Base-by-base conservation (phyloP, 192 early-diverging fungal species). In the Lunasporangiospora selenospora region DNA sequence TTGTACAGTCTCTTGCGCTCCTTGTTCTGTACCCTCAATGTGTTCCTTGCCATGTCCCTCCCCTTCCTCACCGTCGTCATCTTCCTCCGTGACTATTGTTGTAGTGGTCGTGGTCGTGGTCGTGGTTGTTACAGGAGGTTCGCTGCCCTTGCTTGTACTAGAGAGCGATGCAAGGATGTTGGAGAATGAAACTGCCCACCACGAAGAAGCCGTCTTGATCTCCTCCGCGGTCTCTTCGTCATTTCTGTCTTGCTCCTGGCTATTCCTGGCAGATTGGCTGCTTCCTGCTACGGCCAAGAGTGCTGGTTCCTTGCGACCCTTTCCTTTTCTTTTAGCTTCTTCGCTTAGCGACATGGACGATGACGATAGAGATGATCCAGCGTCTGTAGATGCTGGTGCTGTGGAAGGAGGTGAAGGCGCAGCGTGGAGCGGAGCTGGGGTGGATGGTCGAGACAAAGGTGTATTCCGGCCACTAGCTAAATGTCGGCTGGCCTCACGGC, bases 181-280 rank as follows among this genome's bases (percentile, higher is more conserved):
- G 0, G 47, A 6, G 38, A 73, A 73, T 0, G 69, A 73, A 3
- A 73, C 18, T 0, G 69, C 69, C 69, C 69, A 73, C 69, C 69
- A 73, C 9, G 69, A 73, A 0, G 69, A 73, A 16, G 69, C 60
- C 34, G 69, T 41, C 31, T 61, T 56, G 10, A 71, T 36, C 11
- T 6, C 37, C 11, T 61, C 49, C n/a, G 18, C 38, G 16, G 39
- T 53, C 23, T 37, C 21, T 19, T 12, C 15, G 29, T 40, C 32
- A 19, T 58, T n/a, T n/a, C n/a, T n/a, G n/a, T n/a, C n/a, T n/a
- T n/a, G n/a, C n/a, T n/a, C n/a, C n/a, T n/a, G n/a, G n/a, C n/a
- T n/a, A n/a, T n/a, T n/a, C n/a, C n/a, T n/a, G n/a, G n/a, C n/a
- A n/a, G n/a, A n/a, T n/a, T n/a, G n/a, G n/a, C n/a, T n/a, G n/a